Percentiles rank a stretch among this genome's conserved stretches.
Conservation (phyloP, 2,329 filamentous ascomycete genomes). For the Nemania sp. region DNA sequence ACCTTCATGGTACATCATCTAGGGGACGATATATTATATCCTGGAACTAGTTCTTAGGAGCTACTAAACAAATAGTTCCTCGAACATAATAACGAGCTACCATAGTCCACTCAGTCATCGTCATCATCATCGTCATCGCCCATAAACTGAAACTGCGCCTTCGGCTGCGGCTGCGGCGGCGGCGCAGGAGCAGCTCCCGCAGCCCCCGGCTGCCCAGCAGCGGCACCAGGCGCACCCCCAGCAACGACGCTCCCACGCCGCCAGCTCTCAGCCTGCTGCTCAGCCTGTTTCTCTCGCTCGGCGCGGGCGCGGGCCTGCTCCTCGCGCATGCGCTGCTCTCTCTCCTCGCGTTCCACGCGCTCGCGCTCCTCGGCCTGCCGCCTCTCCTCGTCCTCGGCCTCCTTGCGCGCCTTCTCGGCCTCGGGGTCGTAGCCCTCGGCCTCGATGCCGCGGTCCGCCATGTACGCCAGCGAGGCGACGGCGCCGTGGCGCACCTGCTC, state of each 20-base stretch:
- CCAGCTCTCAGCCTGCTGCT: slow-evolving; percentile 52
- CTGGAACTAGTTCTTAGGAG: neutral
- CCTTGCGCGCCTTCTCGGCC: slow-evolving; percentile 63
- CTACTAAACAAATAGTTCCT: neutral
- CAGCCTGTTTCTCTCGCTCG: slow-evolving; percentile 52
- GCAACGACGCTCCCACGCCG: slow-evolving; percentile 38
- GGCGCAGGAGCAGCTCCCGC: neutral
- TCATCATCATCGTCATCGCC: slow-evolving; percentile 66
- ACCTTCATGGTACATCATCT: too few relatives aligned
- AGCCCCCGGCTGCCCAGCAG: neutral
- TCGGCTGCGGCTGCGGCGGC: slow-evolving; percentile 43
- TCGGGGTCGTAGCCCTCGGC: slow-evolving; percentile 70
- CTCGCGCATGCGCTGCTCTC: slow-evolving; percentile 58
- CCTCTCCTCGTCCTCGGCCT: slow-evolving; percentile 64
- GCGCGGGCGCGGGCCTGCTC: slow-evolving; percentile 51
- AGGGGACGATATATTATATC: neutral
- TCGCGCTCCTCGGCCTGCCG: slow-evolving; percentile 60
- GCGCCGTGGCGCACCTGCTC: slow-evolving; percentile 76
- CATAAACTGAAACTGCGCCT: slow-evolving; percentile 69
- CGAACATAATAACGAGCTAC: neutral
- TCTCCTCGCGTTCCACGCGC: slow-evolving; percentile 59
- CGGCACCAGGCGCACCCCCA: slow-evolving; percentile 11
- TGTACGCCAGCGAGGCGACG: slow-evolving; percentile 71
- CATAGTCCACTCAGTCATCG: slow-evolving; percentile 34
- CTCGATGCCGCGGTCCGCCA: slow-evolving; percentile 72